Evolutionary conservation across 148 eudicot genomes (phyloP), one percentile per base, ranked within the genome.

Genomic region (Chenopodium quinoa): DNA sequence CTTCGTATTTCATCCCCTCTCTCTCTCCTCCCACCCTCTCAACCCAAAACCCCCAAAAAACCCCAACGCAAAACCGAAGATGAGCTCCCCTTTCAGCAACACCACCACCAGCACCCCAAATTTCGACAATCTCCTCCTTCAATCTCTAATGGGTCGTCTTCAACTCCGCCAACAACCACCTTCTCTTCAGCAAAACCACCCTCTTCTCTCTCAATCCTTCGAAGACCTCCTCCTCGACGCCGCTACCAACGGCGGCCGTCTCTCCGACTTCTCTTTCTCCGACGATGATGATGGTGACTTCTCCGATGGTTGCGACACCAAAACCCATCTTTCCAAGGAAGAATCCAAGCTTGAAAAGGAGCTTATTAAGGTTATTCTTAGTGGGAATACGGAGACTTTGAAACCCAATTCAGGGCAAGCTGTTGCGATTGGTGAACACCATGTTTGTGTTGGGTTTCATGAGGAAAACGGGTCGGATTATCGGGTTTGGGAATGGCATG

Each of bases 401-500:
- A 97, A 97, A 67, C 97, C 99, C 60, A 97, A 97, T 85, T 94
- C 99, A 17, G 99, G 99, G 8, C 98, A 92, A 78, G 99, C 98
- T 3, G 89, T 94, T 2, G 52, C 92, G 31, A 86, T 97, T 37
- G 94, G 97, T 0, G 97, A 97, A 13, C 93, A 97, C 69, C 93
- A 97, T 82, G 87, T 97, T 50, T 97, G 98, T 62, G 92, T 97
- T 4, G 99, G 98, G 72, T 97, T 91, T 86, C 97, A 94, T 34
- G 88, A 89, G 78, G 97, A 97, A 27, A 47, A 54, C 7, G 95
- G 87, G 52, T 90, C 98, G 68, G 94, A 91, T 76, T 94, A 94
- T 73, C 90, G 99, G 82, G 99, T 97, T 44, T 97, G 99, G 98
- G 98, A 97, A 86, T 97, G 99, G 98, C 99, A 97, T 47, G 99